Base-by-base conservation (phyloP, 73 alveolate genomes). In the Paramecium pentaurelia region DNA sequence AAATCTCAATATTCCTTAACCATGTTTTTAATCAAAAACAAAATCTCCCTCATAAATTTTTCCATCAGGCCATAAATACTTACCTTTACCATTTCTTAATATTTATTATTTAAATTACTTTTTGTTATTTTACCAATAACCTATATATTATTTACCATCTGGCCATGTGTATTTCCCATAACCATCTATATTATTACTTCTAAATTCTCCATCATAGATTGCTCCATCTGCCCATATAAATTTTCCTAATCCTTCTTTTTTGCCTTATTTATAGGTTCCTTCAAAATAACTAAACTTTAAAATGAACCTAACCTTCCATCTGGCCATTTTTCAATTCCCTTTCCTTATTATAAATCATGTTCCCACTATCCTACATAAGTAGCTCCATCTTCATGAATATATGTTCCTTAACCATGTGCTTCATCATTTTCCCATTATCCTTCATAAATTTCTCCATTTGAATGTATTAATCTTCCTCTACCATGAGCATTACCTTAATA, bases 181-280 rank as follows among this genome's bases (percentile, higher is more conserved):
- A 14, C 95, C 95, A 40, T 92, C 94, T 12, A 92, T 84, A 88
- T 92, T 92, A 37, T 92, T 92, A 6, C 25, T 32, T 86, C 87
- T 92, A 30, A 95, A 95, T 71, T 96, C 98, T 34, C 98, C 98
- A 60, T 95, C 94, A 84, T 95, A 96, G 83, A 93, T 71, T 12
- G 96, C 88, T 85, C 96, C 96, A 91, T 96, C 98, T 12, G 93
- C 92, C 98, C 98, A 96, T 36, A 73, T 54, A 93, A 95, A 96
- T 38, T 93, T 93, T 38, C 98, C 98, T 37, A 80, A 88, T 36
- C 98, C 98, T 18, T 95, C 92, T 86, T 96, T 96, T 88, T 95
- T 95, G 0, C 98, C 98, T 47, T 93, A 84, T 54, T 75, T 73
- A 91, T 96, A 96, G 54, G 70, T 89, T 30, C 98, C 98, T 40